Base-by-base conservation (phyloP, 1,284 basidiomycete genomes). In the Cryptococcus sp. region DNA sequence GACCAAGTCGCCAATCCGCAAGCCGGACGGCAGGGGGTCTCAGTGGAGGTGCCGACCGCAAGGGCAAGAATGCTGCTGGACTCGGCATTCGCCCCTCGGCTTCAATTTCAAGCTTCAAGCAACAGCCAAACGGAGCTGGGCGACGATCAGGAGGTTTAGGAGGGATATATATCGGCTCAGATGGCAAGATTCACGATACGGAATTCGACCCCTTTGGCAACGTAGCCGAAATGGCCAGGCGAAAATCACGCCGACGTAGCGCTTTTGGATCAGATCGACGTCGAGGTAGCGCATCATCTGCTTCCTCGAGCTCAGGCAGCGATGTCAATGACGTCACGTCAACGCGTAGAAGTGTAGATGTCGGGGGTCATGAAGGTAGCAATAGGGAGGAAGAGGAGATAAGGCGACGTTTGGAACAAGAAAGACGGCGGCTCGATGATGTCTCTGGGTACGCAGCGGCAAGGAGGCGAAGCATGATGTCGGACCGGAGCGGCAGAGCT, bases 181-280 rank as follows among this genome's bases (percentile, higher is more conserved):
- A 66, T 34, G 76, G 76, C 0, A 68, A 70, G 54, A 54, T 77
- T 6, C 77, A 79, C 58, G 77, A 79, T 65, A 75, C 73, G 41
- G 77, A 79, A 52, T 79, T 69, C 59, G 77, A 79, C 56, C 77
- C 77, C 2, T 79, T 79, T 55, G 72, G 67, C 8, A 71, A 70
- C 34, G 73, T 79, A 1, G 62, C 75, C 1, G 69, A 69, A 26
- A 64, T 77, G 54, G 68, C 72, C 11, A 50, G 74, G 39, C 65
- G 67, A 4, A 75, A 75, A 48, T 74, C 69, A 19, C 64, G 67
- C 20, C 61, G 70, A 37, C 56, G 70, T 17, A 68, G 69, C 17
- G 77, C 76, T 3, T 77, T 78, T 54, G 77, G 77, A 4, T 63
- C 65, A 22, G 67, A 69, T 39, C 57, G 67, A 26, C 54, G 72